Base-by-base conservation (phyloP, 2,329 filamentous ascomycete genomes). In the Cercospora citrullina region DNA sequence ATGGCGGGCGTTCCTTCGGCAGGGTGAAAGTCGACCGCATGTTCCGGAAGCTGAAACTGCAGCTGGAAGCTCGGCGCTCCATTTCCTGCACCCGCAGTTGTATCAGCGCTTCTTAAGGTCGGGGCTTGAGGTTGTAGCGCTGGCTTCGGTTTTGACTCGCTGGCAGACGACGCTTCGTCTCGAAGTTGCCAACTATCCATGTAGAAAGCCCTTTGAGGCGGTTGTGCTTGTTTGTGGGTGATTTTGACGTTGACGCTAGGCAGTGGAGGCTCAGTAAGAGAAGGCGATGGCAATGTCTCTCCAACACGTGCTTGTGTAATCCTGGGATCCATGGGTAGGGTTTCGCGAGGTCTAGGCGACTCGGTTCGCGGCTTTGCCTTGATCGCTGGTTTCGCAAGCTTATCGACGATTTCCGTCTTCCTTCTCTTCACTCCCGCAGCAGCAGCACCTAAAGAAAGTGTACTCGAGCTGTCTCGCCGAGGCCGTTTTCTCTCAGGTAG, bases 401-500 rank as follows among this genome's bases (percentile, higher is more conserved):
- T 31, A 26, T 26, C 16, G 7, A 39, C 55, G 10, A 30, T 31
- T 26, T 60, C 63, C 8, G 16, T n/a, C 21, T 53, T 65, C 26
- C 63, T 60, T 16, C 53, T 60, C 39, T 60, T 65, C n/a, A 33
- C 39, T 59, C 64, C 65, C n/a, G 64, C 42, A 18, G 65, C 39
- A 5, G 60, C 14, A 21, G 65, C 42, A 23, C 48, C 39, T 30
- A 61, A 26, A 16, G 58, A 62, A 1, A 59, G 18, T 6, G 57
- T 23, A 21, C 48, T 42, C 16, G 39, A 53, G n/a, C 28, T 60
- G 36, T 72, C 71, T 58, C 66, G 60, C 62, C 61, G 65, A 12
- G 68, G 68, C 31, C 72, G 67, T 64, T 71, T 74, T 5, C 73
- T 70, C 39, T 69, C 64, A n/a, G 71, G 72, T 18, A 73, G 39